Evolutionary conservation across 2,329 filamentous ascomycete species (phyloP), one percentile per base, ranked within the genome.

Genomic region (Alternaria consortialis): DNA sequence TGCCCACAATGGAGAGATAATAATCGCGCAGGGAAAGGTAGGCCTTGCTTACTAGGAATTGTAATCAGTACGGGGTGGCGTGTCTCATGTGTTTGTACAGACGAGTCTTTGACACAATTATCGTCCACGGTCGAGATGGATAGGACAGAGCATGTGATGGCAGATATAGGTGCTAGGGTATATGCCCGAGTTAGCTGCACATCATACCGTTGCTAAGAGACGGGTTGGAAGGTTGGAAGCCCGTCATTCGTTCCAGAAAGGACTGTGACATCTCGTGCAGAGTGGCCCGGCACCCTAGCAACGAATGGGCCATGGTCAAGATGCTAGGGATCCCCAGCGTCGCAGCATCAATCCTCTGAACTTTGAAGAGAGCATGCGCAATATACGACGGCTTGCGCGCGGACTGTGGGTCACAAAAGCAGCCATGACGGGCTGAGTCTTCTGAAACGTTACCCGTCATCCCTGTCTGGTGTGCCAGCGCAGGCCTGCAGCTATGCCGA

Each of bases 391-490:
- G 56, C 58, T 46, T 62, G 52, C 56, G 60, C 56, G 54, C 56
- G 60, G 48, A 56, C 56, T 56, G 64, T 66, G 65, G 65, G 66
- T 50, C 63, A 47, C 51, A 29, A 53, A 65, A 63, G 65, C 66
- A 66, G 62, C 64, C 65, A 68, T 70, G 68, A 64, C 63, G 62
- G 63, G 63, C 64, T 65, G 60, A 63, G 64, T 44, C 37, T 51
- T 59, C 57, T 54, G 63, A 60, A 62, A 64, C 58, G 46, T 53
- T 47, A 43, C 46, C 66, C 58, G 48, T 58, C 54, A 67, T 65
- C 66, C 66, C 64, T 68, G 64, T 62, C 60, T 57, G 65, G 53
- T 62, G 60, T 56, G 65, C 66, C 66, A 68, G 57, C 66, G 62
- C 64, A 68, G 42, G 39, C 52, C 55, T 59, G 59, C 55, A 67